Evolutionary conservation across 305 asterid genomes (phyloP), one percentile per base, ranked within the genome.

Genomic region (Fraxinus albicans): DNA sequence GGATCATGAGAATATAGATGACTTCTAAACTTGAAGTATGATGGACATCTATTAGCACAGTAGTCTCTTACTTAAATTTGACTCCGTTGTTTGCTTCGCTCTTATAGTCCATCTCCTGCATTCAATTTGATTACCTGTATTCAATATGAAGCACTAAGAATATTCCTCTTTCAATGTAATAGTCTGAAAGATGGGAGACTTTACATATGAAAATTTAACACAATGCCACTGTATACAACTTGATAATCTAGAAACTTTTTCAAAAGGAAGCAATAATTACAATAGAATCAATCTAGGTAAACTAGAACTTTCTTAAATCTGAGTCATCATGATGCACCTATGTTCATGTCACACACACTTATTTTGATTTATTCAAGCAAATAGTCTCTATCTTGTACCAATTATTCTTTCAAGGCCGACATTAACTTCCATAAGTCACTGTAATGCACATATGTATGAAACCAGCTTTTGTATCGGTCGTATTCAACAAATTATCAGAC

Each of bases 71-170:
- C 99, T 93, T 92, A 88, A 96, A 96, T 91, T 87, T 94, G 80
- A 89, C 81, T 89, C 98, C 99, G 88, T 94, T 96, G 77, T 85
- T 86, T 84, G 99, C 99, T 92, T 96, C 99, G 79, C 77, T 88
- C 76, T 80, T 88, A 90, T 96, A 96, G 89, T 94, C 93, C 98
- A 96, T 96, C 98, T 96, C 98, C 99, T 96, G 99, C 99, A 96
- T 96, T 93, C 92, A 96, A 94, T 90, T 91, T 92, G 97, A 94
- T 90, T 86, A 89, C 98, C 99, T 96, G 98, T 94, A 93, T 93
- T 96, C 98, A 94, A 93, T 96, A 89, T 89, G 90, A 90, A 93
- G 94, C 91, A 89, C 99, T 91, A 96, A 96, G 98, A 93, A 95
- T 81, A 90, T 88, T 88, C 93, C 89, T 89, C 86, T 86, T 89